Conservation (phyloP, 148 eudicot species). For the Nepenthes gracilis region DNA sequence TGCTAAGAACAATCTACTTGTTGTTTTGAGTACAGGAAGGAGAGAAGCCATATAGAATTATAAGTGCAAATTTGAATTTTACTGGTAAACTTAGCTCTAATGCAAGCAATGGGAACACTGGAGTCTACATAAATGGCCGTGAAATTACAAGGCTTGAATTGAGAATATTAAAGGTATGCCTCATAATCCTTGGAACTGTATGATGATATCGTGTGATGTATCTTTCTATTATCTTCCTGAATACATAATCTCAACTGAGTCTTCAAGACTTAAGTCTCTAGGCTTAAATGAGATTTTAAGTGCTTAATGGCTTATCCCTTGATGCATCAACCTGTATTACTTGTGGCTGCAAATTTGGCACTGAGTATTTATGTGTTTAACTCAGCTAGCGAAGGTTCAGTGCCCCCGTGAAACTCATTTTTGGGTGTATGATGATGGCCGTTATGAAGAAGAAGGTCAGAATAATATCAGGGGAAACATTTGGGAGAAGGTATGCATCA, state of each 20-base stretch:
- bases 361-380: constrained; percentile 2
- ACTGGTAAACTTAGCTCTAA: constrained; percentile 68
- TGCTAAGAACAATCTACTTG: background rate
- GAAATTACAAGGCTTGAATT: constrained; percentile 90
- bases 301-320: background rate
- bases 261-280: no score
- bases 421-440: constrained; percentile 99
- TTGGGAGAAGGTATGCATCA: constrained; percentile 85
- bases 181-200: background rate
- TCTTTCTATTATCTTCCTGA: no score
- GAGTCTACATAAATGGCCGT: constrained; percentile 89
- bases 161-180: constrained; percentile 69
- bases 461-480: constrained; percentile 96
- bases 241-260: no score
- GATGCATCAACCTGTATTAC: no score
- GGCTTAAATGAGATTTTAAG: background rate
- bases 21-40: constrained; percentile 60
- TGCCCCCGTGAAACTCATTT: constrained; percentile 99
- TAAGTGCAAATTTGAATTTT: constrained; percentile 83
- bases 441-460: constrained; percentile 99
- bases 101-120: constrained; percentile 93
- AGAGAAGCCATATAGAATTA: constrained; percentile 76
- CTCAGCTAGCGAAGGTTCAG: constrained; percentile 90
- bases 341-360: no score
- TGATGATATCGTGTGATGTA: background rate